Evolutionary conservation across 306 rosid genomes (phyloP), one percentile per base, ranked within the genome.

Genomic region (Rubus idaeus): DNA sequence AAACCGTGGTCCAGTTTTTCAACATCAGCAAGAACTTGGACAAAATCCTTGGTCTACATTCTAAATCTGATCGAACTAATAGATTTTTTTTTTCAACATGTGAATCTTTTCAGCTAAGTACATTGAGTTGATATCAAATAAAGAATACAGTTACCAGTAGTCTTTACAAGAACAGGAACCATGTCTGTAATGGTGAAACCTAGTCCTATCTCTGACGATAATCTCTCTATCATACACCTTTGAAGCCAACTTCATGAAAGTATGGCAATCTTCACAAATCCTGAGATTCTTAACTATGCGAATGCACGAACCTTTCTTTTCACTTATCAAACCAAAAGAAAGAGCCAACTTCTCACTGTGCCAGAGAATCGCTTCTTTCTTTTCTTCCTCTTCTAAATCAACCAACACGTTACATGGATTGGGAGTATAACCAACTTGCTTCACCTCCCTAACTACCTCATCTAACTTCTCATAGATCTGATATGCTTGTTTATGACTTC

Each of bases 301-400:
- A 78, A 94, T 85, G 80, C 81, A 61, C 41, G 88, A 70, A 53
- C 66, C 87, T 71, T 86, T 80, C 30, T 46, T 70, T 57, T 75
- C 79, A 70, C 84, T 81, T 53, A 91, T 81, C 16, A 91, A 88
- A 21, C 96, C 96, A 68, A 79, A 90, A 81, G 91, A 87, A 75
- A 89, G 85, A 51, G 98, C 93, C 87, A 93, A 78, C 79, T 93
- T 93, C 84, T 93, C 98, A 74, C 98, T 93, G 65, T 93, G 97
- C 89, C 86, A 83, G 57, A 94, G 91, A 82, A 90, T 82, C 39
- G 81, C 72, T 74, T 91, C 90, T 44, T 89, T 82, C 86, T 85
- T 91, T 37, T 90, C 98, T 77, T 89, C 91, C 85, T 89, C 97
- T 80, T 90, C 89, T 71, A 94, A 46, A 80, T 94, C 93, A 61